Percentiles rank a stretch among this genome's conserved stretches.
Conservation (phyloP, 306 rosid genomes). For the Arachis hypogaea region DNA sequence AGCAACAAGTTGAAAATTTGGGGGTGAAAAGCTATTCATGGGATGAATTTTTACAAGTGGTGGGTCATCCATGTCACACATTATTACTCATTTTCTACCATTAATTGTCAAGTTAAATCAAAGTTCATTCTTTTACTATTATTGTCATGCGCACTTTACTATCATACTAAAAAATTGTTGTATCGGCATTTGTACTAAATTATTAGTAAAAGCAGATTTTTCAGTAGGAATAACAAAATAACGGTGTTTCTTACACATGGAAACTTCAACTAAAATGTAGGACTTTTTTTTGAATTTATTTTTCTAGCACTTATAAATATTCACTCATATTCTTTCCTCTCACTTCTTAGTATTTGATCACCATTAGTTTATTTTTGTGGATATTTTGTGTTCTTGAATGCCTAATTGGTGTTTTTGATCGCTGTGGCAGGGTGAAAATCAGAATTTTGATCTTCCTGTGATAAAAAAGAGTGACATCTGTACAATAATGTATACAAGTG, state of each 20-base stretch:
- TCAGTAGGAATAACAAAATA: neutral
- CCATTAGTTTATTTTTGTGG: neutral
- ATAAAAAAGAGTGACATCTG: constrained; percentile 78
- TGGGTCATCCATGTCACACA: constrained; percentile 46
- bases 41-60: constrained; percentile 79
- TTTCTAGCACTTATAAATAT: neutral
- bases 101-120: constrained; percentile 10
- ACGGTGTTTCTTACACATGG: neutral
- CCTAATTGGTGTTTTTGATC: constrained; percentile 42
- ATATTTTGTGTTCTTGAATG: constrained; percentile 23
- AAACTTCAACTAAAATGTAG: neutral
- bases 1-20: constrained; percentile 55
- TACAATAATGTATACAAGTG: constrained; percentile 97
- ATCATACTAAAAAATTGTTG: neutral
- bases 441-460: constrained; percentile 72
- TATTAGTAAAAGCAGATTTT: neutral
- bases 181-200: neutral
- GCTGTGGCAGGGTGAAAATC: constrained; percentile 58
- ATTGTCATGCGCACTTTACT: neutral
- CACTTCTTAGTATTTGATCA: too few species aligned
- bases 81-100: constrained; percentile 24
- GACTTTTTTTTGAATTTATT: neutral
- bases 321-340: too few species aligned
- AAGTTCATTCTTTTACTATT: neutral
- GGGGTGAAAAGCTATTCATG: constrained; percentile 70